phyloP scores from a whole-genome alignment of 2,329 filamentous ascomycete species.

The Penicillium sp. region DNA sequence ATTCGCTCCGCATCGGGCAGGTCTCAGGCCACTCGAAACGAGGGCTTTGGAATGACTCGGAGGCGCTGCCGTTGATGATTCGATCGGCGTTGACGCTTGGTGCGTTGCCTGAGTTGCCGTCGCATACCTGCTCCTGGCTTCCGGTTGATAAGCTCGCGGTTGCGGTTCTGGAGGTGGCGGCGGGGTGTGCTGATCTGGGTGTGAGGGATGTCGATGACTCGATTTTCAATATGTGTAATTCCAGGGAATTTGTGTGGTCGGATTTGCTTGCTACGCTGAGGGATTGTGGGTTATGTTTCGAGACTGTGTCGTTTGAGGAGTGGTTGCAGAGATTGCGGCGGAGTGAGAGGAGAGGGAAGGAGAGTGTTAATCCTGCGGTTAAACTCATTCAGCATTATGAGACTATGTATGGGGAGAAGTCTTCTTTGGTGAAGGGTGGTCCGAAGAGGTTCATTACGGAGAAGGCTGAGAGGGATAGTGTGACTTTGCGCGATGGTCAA shows the following conservation, averaged over 20 bases:
- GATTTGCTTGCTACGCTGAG: conserved; percentile 30
- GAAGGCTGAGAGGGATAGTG: conserved; percentile 30
- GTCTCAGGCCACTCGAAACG: conserved; percentile 34
- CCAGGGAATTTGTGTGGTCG: conserved; percentile 35
- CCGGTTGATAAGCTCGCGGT: conserved; percentile 31
- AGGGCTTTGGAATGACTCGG: conserved; percentile 35
- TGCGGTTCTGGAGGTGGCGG: conserved; percentile 28
- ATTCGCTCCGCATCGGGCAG: conserved; percentile 35
- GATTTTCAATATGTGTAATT: conserved; percentile 33
- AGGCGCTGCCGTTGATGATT: conserved; percentile 34
- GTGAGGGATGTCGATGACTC: conserved; percentile 19
- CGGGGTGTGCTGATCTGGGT: conserved; percentile 9
- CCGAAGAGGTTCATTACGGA: conserved; percentile 26
- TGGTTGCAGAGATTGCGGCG: conserved; percentile 35
- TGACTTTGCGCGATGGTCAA: conserved; percentile 26
- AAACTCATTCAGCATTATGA: conserved; percentile 33
- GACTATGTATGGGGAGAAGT: conserved; percentile 22
- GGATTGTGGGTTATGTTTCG: conserved; percentile 34
- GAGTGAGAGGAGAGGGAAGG: conserved; percentile 29
- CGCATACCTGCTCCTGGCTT: conserved; percentile 31
- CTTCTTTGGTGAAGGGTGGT: not conserved
- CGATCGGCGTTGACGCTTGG: conserved; percentile 30
- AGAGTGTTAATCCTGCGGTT: conserved; percentile 31
- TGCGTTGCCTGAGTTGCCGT: conserved; percentile 24
- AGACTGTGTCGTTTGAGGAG: conserved; percentile 31